Evolutionary conservation across 805 yeast species (phyloP).

Genomic region (Metschnikowia shivogae): DNA sequence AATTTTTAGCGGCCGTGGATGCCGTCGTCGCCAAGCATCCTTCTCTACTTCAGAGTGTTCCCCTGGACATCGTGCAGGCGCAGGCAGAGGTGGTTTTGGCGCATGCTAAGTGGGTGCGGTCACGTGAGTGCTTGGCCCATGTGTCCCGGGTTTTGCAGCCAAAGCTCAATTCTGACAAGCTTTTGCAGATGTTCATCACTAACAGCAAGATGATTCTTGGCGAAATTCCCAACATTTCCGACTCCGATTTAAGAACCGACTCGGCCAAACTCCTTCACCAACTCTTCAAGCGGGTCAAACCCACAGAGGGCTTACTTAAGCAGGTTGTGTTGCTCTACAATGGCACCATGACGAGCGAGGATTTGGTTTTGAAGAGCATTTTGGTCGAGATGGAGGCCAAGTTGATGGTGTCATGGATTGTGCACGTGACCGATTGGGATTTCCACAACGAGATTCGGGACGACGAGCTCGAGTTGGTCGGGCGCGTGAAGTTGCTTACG

Average conservation of each 20-base stretch:
- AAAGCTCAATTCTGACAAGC: slow-evolving; percentile 42
- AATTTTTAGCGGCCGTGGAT: slow-evolving; percentile 25
- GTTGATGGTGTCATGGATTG: slow-evolving; percentile 59
- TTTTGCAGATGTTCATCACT: slow-evolving; percentile 61
- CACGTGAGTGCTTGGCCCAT: neutral
- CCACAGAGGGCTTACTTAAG: slow-evolving; percentile 46
- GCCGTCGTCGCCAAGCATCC: slow-evolving; percentile 7
- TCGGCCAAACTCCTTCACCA: slow-evolving; percentile 45
- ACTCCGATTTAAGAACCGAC: slow-evolving; percentile 31
- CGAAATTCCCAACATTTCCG: slow-evolving; percentile 19
- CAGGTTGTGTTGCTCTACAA: slow-evolving; percentile 47
- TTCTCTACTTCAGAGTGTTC: slow-evolving; percentile 34
- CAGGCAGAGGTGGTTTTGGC: slow-evolving; percentile 61
- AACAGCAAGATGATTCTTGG: slow-evolving; percentile 41
- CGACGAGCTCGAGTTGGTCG: slow-evolving; percentile 44
- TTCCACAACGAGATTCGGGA: slow-evolving; percentile 40
- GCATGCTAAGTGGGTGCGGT: slow-evolving; percentile 37
- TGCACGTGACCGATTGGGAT: slow-evolving; percentile 62
- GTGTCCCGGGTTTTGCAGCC: slow-evolving; percentile 31
- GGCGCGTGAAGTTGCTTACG: slow-evolving; percentile 44
- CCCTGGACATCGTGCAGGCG: slow-evolving; percentile 49
- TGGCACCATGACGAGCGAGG: slow-evolving; percentile 63
- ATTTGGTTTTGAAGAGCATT: slow-evolving; percentile 54
- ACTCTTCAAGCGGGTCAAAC: slow-evolving; percentile 46
- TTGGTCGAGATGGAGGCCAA: slow-evolving; percentile 55